Evolutionary conservation across 2,329 filamentous ascomycete species (phyloP).

Genomic region (Colletotrichum chrysophilum): DNA sequence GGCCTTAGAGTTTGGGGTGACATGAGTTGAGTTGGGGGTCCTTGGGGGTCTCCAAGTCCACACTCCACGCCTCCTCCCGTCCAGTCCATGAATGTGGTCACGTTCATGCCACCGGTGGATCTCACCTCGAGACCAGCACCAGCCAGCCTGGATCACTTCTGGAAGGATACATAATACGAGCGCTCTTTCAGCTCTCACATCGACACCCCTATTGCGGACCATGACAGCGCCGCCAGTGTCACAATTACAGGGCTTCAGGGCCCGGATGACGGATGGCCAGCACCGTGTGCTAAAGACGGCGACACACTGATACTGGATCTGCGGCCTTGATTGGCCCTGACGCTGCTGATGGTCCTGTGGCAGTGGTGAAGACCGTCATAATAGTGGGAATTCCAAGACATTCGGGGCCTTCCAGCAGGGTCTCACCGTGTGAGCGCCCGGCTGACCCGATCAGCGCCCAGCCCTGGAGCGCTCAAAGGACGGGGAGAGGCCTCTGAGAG

Average conservation of each 20-base stretch:
- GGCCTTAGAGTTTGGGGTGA: conserved; percentile 14
- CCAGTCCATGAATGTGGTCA: neutral
- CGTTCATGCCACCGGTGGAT: neutral
- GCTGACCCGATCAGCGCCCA: conserved; percentile 10
- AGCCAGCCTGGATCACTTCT: neutral
- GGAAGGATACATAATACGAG: neutral
- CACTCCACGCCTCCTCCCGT: neutral
- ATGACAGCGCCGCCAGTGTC: neutral
- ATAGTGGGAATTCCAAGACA: conserved; percentile 11
- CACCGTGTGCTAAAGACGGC: neutral
- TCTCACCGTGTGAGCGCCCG: conserved; percentile 11
- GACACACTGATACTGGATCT: neutral
- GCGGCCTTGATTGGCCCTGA: neutral
- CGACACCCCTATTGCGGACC: neutral
- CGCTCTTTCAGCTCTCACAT: neutral
- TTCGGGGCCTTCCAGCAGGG: neutral
- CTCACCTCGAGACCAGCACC: neutral
- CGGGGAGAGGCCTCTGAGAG: neutral
- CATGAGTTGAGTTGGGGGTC: conserved; percentile 15
- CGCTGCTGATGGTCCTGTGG: neutral
- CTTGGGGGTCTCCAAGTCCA: neutral
- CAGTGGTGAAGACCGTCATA: conserved; percentile 5
- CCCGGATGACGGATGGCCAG: neutral
- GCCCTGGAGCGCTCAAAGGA: neutral
- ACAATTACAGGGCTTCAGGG: neutral